Conservation (phyloP, 1,284 basidiomycete genomes). For the Fomitopsis betulina region DNA sequence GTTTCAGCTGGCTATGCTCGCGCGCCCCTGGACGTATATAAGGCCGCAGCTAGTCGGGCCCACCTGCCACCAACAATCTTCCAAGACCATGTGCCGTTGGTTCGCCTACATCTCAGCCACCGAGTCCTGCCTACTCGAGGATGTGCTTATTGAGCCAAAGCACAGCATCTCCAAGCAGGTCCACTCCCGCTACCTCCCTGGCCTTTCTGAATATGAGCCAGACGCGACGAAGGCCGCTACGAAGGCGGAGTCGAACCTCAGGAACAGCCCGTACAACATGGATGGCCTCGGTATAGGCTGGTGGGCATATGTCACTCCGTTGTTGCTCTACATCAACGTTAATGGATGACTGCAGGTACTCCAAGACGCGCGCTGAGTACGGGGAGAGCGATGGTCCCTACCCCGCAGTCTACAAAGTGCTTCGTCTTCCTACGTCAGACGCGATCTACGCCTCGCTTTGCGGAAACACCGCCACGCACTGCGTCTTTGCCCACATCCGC, state of each 20-base stretch:
- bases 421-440: constrained; percentile 31
- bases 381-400: constrained; percentile 25
- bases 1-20: too few species aligned
- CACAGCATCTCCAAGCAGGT: constrained; percentile 33
- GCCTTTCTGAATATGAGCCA: constrained; percentile 24
- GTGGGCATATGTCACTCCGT: constrained; percentile 7
- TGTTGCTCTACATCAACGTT: not conserved
- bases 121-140: constrained; percentile 32
- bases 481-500: constrained; percentile 34
- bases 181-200: constrained; percentile 31
- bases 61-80: too few species aligned
- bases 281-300: constrained; percentile 28
- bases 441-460: constrained; percentile 29
- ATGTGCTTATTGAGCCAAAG: constrained; percentile 30
- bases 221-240: constrained; percentile 13
- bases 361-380: constrained; percentile 22
- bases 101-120: constrained; percentile 32
- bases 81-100: constrained; percentile 18
- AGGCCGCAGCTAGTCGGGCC: too few species aligned
- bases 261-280: constrained; percentile 29
- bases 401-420: constrained; percentile 30
- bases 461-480: constrained; percentile 25
- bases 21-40: too few species aligned
- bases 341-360: constrained; percentile 18
- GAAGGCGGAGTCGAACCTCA: constrained; percentile 20